These are phyloP conservation scores for Populus alba DNA, from an alignment of 345 rosid genomes.

Conservation along the genomic window DNA sequence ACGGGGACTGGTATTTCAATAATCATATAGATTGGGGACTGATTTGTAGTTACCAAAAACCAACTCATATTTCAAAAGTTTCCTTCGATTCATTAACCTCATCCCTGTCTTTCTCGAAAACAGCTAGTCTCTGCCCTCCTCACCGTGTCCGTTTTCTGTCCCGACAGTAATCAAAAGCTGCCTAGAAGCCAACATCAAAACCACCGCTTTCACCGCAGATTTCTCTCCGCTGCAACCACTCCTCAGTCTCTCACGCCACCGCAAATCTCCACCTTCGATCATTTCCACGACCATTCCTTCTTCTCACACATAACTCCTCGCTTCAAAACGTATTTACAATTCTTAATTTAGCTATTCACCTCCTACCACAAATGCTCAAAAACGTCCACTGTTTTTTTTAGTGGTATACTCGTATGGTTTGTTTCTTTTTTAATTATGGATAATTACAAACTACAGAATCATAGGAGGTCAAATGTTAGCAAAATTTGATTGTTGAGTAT, in stretches of 20 bases:
- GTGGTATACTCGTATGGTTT: background rate
- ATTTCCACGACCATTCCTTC: conserved; percentile 21
- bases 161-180: too few species aligned
- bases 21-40: background rate
- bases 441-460: background rate
- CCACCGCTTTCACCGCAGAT: too few species aligned
- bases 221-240: background rate
- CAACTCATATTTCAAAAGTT: background rate
- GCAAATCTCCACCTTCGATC: conserved; percentile 8
- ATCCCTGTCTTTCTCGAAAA: background rate
- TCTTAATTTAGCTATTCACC: too few species aligned
- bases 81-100: background rate
- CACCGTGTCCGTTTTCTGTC: too few species aligned
- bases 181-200: too few species aligned
- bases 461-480: background rate
- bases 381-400: too few species aligned
- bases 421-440: background rate
- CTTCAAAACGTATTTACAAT: conserved; percentile 20
- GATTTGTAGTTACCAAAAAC: background rate
- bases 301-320: conserved; percentile 36
- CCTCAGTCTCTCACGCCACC: background rate
- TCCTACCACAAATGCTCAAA: too few species aligned
- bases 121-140: too few species aligned
- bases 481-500: background rate
- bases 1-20: background rate